phyloP scores from a whole-genome alignment of 2,329 filamentous ascomycete species.

The Zelopaecilomyces penicillatus region DNA sequence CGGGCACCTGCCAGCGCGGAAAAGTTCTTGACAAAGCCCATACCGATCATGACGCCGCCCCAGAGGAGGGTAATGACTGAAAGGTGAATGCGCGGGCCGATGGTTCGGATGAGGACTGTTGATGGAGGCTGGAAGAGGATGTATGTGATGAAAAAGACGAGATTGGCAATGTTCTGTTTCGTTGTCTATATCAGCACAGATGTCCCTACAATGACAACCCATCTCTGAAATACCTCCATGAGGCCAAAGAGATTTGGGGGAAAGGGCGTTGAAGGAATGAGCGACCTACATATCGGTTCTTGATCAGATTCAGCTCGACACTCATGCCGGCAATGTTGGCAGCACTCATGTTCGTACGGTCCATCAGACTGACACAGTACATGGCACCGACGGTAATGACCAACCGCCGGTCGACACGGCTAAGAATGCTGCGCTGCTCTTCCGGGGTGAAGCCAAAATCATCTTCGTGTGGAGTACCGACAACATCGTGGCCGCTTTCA shows the following conservation, averaged over 20 bases:
- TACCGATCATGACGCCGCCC: slow-evolving; percentile 55
- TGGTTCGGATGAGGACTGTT: slow-evolving; percentile 57
- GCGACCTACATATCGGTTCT: slow-evolving; percentile 35
- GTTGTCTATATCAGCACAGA: too few species aligned
- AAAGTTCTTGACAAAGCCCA: slow-evolving; percentile 53
- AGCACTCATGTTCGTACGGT: slow-evolving; percentile 66
- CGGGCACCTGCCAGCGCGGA: slow-evolving; percentile 45
- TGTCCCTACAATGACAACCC: too few species aligned
- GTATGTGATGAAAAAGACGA: slow-evolving; percentile 70
- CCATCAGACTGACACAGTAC: slow-evolving; percentile 72
- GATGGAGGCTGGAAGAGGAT: slow-evolving; percentile 63
- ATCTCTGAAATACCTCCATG: too few species aligned
- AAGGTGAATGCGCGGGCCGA: slow-evolving; percentile 54
- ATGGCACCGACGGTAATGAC: slow-evolving; percentile 54
- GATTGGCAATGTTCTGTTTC: slow-evolving; percentile 51
- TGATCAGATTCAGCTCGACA: slow-evolving; percentile 36
- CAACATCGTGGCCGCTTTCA: slow-evolving; percentile 24
- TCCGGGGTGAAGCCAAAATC: slow-evolving; percentile 44
- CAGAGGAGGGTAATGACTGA: slow-evolving; percentile 47
- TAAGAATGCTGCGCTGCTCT: slow-evolving; percentile 61
- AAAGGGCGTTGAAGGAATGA: background rate
- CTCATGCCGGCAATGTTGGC: slow-evolving; percentile 62
- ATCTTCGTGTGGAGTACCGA: slow-evolving; percentile 35
- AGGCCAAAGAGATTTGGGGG: too few species aligned
- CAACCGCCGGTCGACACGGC: slow-evolving; percentile 58